Percentiles rank a stretch among this genome's conserved stretches.
Evolutionary conservation across 257 asterid species (phyloP).

Genomic region (Solanum clarkiae): DNA sequence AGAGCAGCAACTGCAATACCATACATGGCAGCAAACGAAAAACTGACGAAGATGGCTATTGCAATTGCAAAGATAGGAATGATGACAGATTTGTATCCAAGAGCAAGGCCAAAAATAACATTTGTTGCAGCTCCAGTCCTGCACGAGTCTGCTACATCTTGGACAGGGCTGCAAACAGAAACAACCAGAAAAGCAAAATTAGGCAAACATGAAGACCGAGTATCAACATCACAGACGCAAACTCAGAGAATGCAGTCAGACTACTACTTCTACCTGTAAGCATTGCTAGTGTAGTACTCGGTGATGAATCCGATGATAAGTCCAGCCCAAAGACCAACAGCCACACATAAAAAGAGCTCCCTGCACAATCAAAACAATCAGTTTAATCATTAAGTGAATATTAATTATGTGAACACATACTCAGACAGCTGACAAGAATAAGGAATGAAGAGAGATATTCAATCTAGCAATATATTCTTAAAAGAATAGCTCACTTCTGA

Average conservation of each 20-base stretch:
- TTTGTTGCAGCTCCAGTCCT: slow-evolving; percentile 95
- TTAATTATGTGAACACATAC: neutral
- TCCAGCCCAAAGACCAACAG: slow-evolving; percentile 97
- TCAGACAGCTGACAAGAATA: neutral
- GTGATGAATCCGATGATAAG: slow-evolving; percentile 87
- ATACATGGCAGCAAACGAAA: slow-evolving; percentile 84
- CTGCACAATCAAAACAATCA: slow-evolving; percentile 22
- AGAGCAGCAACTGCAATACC: slow-evolving; percentile 91
- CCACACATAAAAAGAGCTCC: slow-evolving; percentile 77
- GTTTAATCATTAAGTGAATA: neutral
- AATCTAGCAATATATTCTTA: neutral
- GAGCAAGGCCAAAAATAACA: slow-evolving; percentile 85
- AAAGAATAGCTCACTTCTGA: neutral
- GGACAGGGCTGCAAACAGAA: slow-evolving; percentile 38
- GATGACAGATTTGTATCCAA: slow-evolving; percentile 89
- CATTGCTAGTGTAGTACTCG: slow-evolving; percentile 86
- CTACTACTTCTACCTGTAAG: slow-evolving; percentile 49
- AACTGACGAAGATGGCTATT: slow-evolving; percentile 70
- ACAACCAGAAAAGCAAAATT: neutral
- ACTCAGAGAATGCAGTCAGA: neutral
- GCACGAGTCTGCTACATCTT: slow-evolving; percentile 97
- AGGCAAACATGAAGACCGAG: neutral
- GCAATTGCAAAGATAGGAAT: slow-evolving; percentile 89
- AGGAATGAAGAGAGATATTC: neutral
- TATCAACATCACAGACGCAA: neutral